A percentile compares a stretch with the other conserved stretches of the same genome.
Conservation (phyloP, 208 protist genomes). For the Leptomonas seymouri region DNA sequence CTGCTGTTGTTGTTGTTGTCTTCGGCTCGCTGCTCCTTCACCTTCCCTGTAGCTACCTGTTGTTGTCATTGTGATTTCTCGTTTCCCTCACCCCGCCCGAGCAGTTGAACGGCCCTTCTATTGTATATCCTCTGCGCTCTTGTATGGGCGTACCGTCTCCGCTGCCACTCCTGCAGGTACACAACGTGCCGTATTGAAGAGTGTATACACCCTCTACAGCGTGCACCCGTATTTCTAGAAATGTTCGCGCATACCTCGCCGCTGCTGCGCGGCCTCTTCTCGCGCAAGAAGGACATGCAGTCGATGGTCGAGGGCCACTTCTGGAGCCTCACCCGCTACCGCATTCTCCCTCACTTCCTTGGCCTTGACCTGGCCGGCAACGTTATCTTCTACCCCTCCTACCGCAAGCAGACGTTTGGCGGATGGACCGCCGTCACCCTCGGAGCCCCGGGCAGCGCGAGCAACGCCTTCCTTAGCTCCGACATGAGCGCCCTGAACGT, state of each 20-base stretch:
- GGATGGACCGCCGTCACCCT: conserved; percentile 87
- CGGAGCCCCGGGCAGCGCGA: conserved; percentile 48
- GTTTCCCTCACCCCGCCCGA: background rate
- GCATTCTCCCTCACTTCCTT: conserved; percentile 74
- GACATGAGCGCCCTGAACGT: conserved; percentile 79
- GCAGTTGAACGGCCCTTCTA: background rate
- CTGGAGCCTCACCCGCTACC: conserved; percentile 88
- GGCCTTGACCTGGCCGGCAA: conserved; percentile 88
- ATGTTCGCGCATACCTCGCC: conserved; percentile 35
- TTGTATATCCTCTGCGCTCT: background rate
- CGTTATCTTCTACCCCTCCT: conserved; percentile 83
- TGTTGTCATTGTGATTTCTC: background rate
- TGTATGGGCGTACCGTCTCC: too few species aligned
- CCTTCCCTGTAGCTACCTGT: background rate
- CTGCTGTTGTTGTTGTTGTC: too few species aligned
- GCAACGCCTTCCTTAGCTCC: conserved; percentile 51
- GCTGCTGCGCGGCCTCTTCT: conserved; percentile 32
- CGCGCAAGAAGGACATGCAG: conserved; percentile 42
- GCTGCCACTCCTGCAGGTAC: too few species aligned
- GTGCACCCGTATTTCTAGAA: background rate
- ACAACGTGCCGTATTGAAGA: too few species aligned
- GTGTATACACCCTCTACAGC: background rate
- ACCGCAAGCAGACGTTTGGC: conserved; percentile 78
- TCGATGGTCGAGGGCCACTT: conserved; percentile 79
- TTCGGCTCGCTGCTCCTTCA: background rate